These are phyloP conservation scores for Pichia inconspicua DNA, from an alignment of 1,139 yeast species.

Conservation along the genomic window DNA sequence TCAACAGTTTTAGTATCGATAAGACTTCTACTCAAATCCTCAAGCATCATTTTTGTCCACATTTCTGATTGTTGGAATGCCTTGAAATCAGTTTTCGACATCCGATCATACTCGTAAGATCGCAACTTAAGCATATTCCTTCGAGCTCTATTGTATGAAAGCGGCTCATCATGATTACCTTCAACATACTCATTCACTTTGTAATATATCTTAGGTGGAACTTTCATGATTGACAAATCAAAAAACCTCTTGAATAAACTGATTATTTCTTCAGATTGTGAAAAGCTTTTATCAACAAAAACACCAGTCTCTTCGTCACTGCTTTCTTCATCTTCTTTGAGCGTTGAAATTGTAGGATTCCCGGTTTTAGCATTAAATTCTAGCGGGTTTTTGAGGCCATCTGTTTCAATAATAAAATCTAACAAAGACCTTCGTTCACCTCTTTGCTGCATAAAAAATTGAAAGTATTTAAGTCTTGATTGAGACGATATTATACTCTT, in stretches of 20 bases:
- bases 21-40: background rate
- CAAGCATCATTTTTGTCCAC: slow-evolving; percentile 40
- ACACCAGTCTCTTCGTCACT: slow-evolving; percentile 20
- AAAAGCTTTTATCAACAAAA: slow-evolving; percentile 32
- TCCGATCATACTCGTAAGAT: slow-evolving; percentile 37
- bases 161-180: slow-evolving; percentile 15
- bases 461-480: slow-evolving; percentile 42
- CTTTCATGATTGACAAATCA: slow-evolving; percentile 26
- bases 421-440: slow-evolving; percentile 35
- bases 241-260: slow-evolving; percentile 42
- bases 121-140: slow-evolving; percentile 52
- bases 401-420: slow-evolving; percentile 62
- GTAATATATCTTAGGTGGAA: slow-evolving; percentile 25
- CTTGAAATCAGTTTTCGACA: slow-evolving; percentile 46
- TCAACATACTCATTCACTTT: slow-evolving; percentile 31
- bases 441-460: slow-evolving; percentile 48
- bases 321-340: slow-evolving; percentile 17
- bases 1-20: background rate
- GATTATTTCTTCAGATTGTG: slow-evolving; percentile 40
- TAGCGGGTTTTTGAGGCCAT: slow-evolving; percentile 63
- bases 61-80: slow-evolving; percentile 48
- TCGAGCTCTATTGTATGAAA: slow-evolving; percentile 42
- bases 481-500: slow-evolving; percentile 39
- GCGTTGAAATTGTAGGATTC: slow-evolving; percentile 6
- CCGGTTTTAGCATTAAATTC: slow-evolving; percentile 29